Evolutionary conservation across 73 alveolate species (phyloP), one percentile per base, ranked within the genome.

Genomic region (Blepharisma stoltei): DNA sequence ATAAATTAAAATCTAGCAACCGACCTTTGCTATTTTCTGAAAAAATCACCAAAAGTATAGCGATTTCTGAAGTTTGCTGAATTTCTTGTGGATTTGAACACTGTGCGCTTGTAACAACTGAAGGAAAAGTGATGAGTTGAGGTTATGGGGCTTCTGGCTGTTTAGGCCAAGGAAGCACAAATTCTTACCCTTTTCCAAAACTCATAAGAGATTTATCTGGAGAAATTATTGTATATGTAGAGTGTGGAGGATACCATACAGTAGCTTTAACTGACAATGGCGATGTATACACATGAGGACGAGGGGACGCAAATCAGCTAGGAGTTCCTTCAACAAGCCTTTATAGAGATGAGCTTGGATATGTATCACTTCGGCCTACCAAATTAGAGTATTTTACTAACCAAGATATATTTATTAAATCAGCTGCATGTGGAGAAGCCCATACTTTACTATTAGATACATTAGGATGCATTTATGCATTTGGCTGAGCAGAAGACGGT

Each of bases 71-170:
- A n/a, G 43, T 69, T n/a, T 8, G 14, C 9, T 69, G 79, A 43
- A 9, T 84, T 3, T 54, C 92, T 8, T 83, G 85, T 41, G 95
- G 95, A 21, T 84, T 83, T 65, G 95, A 88, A 47, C 95, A 88
- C 65, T 23, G 77, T 41, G 54, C 78, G 5, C 89, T 71, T 6
- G 70, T 83, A 11, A 83, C 92, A 0, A 69, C 54, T 7, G 14
- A 1, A n/a, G 92, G 95, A 14, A 54, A 71, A 54, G 82, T 84
- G 5, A 82, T 85, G 4, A 53, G 87, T 37, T 88, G 95, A 92
- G 95, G 95, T 32, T 84, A 71, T 84, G 95, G 95, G 1, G 91
- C 90, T 0, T 80, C 90, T 9, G 95, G 95, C 6, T 78, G 91
- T 43, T 76, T 88, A 1, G 95, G 95, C 18, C 95, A 88, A 78